phyloP scores from a whole-genome alignment of 805 yeast species.

The Candida jianshihensis region DNA sequence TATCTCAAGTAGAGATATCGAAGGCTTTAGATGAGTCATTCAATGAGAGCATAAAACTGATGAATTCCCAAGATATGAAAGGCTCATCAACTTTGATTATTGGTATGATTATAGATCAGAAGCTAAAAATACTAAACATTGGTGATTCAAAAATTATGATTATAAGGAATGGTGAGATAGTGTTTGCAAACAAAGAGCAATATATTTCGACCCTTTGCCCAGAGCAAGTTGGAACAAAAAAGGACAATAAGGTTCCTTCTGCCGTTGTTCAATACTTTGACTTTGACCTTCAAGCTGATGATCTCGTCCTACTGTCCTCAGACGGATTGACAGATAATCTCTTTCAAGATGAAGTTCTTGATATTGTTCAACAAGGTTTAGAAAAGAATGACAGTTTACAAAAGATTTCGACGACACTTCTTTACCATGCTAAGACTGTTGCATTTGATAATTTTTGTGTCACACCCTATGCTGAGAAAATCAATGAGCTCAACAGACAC shows the following conservation, averaged over 20 bases:
- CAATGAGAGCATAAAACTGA: conserved; percentile 40
- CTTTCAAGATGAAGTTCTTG: conserved; percentile 39
- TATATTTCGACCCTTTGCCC: conserved; percentile 42
- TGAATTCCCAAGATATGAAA: conserved; percentile 39
- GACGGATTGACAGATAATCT: conserved; percentile 51
- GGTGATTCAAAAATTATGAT: conserved; percentile 46
- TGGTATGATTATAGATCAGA: conserved; percentile 42
- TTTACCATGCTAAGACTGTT: conserved; percentile 38
- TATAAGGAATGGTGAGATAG: conserved; percentile 38
- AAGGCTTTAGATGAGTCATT: conserved; percentile 40
- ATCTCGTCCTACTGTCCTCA: conserved; percentile 40
- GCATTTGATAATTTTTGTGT: conserved; percentile 48
- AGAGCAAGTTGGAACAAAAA: conserved; percentile 47
- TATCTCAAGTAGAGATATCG: conserved; percentile 35
- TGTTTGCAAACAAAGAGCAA: conserved; percentile 39
- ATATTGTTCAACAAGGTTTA: conserved; percentile 29
- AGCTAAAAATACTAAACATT: conserved; percentile 40
- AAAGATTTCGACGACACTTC: conserved; percentile 32
- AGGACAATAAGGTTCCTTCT: conserved; percentile 35
- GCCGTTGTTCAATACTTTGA: conserved; percentile 40
- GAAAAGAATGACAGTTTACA: conserved; percentile 26
- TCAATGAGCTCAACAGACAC: conserved; percentile 31
- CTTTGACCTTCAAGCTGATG: conserved; percentile 32
- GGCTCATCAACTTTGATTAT: conserved; percentile 46
- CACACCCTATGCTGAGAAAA: conserved; percentile 47